Base-by-base conservation (phyloP, 352 stramenopile genomes). In the Aphanomyces stellatus region DNA sequence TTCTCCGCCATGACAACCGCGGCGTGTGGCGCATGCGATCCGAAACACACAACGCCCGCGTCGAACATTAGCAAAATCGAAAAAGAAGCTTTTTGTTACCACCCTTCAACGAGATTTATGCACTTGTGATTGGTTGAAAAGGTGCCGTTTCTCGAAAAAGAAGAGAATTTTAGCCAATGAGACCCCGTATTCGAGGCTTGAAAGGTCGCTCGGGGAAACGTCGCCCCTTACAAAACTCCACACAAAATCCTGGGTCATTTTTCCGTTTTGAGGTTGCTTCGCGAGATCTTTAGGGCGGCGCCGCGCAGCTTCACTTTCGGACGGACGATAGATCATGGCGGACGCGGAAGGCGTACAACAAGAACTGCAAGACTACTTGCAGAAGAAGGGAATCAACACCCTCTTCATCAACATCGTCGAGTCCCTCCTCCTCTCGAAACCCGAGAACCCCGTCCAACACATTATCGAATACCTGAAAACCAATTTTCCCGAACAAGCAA, bases 391-490 rank as follows among this genome's bases (percentile, higher is more conserved):
- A 74, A 94, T 96, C 72, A 96, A 96, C 75, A 93, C 83, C 67
- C 82, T 96, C 42, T 96, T 96, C 66, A 94, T 96, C 62, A 96
- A 95, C 76, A 75, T 96, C 63, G 88, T 96, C 28, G 87, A 96
- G 79, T 92, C 89, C 69, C 77, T 96, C 24, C 71, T 96, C 69
- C 74, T 96, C 41, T 77, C 88, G 49, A 96, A 96, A 73, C 88
- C 88, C 1, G 88, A 96, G 64, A 95, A 94, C 71, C 88, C 88
- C 42, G 83, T 96, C 51, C 69, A 76, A 41, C 88, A 95, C 74
- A 95, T 96, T 53, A 88, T 96, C 68, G 80, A 95, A 79, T 95
- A 96, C 62, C 70, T 96, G 51, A 82, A 94, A 64, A 73, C 83
- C 30, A 93, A 94, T 72, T 96, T 90, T 67, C 87, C 87, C 34